Base-by-base conservation (phyloP, 768 basidiomycete genomes). In the Leccinellum rugosiceps region DNA sequence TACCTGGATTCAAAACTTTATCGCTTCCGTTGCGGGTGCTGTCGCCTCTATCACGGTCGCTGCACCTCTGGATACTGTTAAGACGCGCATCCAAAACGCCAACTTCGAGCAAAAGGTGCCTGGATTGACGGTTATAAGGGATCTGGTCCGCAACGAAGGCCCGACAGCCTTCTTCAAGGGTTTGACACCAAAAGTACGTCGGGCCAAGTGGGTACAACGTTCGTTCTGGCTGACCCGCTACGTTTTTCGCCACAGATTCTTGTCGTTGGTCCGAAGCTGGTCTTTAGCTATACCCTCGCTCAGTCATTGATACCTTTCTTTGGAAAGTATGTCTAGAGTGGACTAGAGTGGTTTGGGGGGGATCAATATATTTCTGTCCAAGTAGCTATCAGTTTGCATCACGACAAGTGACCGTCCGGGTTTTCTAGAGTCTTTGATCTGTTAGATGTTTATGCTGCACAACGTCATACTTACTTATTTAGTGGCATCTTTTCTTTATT, bases 21-120 rank as follows among this genome's bases (percentile, higher is more conserved):
- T 98, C 64, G 94, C 96, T 1, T 96, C 94, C 13, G 82, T 98
- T 57, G 89, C 87, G 5, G 96, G 96, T 70, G 96, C 95, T 41
- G 87, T 97, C 41, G 88, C 96, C 3, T 95, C 93, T 31, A 98
- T 99, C 68, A 92, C 92, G 9, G 86, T 98, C 65, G 95, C 96
- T 15, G 95, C 96, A 3, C 96, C 96, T 0, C 86, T 99, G 11
- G 96, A 98, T 65, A 88, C 87, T 35, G 85, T 99, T 77, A 99
- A 99, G 80, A 94, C 95, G 19, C 91, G 95, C 26, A 97, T 99
- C 59, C 96, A 99, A 72, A 97, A 98, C 73, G 96, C 95, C 57
- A 96, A 97, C 78, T 99, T 98, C 69, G 92, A 94, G 73, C 80
- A 78, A 52, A 92, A 91, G 67, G 88, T 90, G 13, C 78, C 80